Percentiles rank a stretch among this genome's conserved stretches.
Conservation (phyloP, 345 rosid species). For the Salix caprea region DNA sequence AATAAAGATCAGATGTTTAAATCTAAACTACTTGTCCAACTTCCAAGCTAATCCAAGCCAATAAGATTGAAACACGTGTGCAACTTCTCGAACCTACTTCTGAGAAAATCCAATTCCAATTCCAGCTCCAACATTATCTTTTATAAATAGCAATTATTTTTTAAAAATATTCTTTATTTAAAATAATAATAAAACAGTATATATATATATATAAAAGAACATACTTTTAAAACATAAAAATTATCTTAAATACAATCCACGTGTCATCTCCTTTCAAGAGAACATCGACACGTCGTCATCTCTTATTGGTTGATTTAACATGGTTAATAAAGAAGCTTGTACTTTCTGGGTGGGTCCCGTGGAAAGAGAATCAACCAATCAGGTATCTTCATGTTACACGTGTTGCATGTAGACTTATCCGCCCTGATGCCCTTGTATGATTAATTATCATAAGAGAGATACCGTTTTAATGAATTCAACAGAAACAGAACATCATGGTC, state of each 20-base stretch:
- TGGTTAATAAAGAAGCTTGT: background rate
- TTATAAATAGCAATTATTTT: too few relatives aligned
- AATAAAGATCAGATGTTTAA: background rate
- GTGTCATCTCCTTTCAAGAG: constrained; percentile 23
- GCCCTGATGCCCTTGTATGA: constrained; percentile 7
- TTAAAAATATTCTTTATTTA: too few relatives aligned
- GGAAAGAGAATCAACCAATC: constrained; percentile 22
- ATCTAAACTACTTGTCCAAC: background rate
- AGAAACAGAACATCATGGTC: background rate
- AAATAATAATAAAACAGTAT: too few relatives aligned
- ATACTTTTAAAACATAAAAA: background rate
- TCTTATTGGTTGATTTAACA: background rate
- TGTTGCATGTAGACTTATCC: constrained; percentile 27
- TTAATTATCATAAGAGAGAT: constrained; percentile 9
- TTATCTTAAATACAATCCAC: constrained; percentile 1
- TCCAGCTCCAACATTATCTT: background rate
- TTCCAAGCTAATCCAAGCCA: background rate
- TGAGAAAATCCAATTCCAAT: background rate
- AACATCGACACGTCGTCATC: constrained; percentile 2
- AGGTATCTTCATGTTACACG: constrained; percentile 33
- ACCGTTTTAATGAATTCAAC: constrained; percentile 6
- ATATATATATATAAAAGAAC: too few relatives aligned
- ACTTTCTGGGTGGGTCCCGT: constrained; percentile 16
- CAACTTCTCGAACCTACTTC: constrained; percentile 29
- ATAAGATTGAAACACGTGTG: constrained; percentile 25